phyloP scores from a whole-genome alignment of 2,329 filamentous ascomycete species.

The Exserohilum turcica region DNA sequence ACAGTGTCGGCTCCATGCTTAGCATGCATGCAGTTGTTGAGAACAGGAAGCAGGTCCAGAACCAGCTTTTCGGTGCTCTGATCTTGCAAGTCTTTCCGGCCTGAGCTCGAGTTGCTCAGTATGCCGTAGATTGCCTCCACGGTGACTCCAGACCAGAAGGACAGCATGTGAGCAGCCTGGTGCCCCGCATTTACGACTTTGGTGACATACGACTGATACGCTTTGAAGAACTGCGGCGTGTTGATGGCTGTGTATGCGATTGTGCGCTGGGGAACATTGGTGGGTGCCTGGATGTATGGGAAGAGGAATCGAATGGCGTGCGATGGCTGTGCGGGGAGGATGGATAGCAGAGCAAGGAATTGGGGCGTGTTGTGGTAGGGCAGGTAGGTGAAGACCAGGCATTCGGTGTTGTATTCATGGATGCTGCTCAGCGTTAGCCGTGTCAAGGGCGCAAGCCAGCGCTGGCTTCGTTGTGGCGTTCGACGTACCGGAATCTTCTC shows the following conservation, averaged over 20 bases:
- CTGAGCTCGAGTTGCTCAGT: conserved; percentile 76
- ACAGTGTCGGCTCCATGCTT: conserved; percentile 78
- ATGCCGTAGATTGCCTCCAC: conserved; percentile 85
- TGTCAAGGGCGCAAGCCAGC: not conserved
- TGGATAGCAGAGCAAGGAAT: conserved; percentile 84
- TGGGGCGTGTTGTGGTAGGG: conserved; percentile 88
- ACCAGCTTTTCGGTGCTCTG: conserved; percentile 81
- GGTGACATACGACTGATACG: conserved; percentile 79
- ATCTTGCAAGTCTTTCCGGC: conserved; percentile 73
- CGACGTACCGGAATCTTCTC: conserved; percentile 68
- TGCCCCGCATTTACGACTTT: conserved; percentile 72
- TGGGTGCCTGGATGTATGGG: conserved; percentile 80
- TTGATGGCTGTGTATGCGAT: conserved; percentile 84
- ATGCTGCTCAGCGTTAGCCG: conserved; percentile 55
- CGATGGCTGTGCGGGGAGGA: conserved; percentile 77
- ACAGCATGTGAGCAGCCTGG: conserved; percentile 76
- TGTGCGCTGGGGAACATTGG: conserved; percentile 76
- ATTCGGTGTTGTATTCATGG: conserved; percentile 85
- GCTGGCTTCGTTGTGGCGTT: not conserved
- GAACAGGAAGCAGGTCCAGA: conserved; percentile 68
- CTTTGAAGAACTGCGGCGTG: conserved; percentile 74
- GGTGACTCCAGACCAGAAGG: conserved; percentile 89
- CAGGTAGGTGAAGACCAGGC: conserved; percentile 81
- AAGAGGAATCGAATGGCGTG: conserved; percentile 80
- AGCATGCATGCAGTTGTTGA: conserved; percentile 79